Evolutionary conservation across 2,329 filamentous ascomycete species (phyloP), one percentile per base, ranked within the genome.

Genomic region (Aspergillus sp.): DNA sequence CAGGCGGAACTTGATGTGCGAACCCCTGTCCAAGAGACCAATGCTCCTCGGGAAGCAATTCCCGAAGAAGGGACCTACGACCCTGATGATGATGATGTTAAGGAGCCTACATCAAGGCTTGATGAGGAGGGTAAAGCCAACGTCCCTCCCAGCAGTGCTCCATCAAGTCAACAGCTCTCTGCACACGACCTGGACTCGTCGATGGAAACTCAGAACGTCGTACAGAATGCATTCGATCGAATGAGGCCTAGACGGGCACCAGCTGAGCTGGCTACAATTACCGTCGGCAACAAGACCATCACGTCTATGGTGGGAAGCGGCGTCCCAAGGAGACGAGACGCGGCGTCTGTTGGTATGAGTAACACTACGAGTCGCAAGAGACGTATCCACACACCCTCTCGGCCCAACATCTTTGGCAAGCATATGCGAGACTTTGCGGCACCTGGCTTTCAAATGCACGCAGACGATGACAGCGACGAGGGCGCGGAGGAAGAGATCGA

Each of bases 261-360:
- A 1, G 73, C 79, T 24, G 85, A 89, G 61, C 74, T 86, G 47
- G 88, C 88, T 17, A 89, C 87, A 2, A 88, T 93, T 45, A 91
- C 87, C 0, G 83, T 93, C 49, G 89, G 88, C 1, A 79, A 85
- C 55, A 80, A 79, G 43, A 89, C 85, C 0, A 79, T 84, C 4
- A 86, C 82, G 0, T 85, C 84, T 17, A 79, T 84, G 30, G 79
- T 90, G 58, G 86, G 87, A 1, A 81, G 77, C 46, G 76, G 80
- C 46, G 64, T 76, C 3, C 64, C 69, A 22, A 66, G 59, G 22
- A 75, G 70, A 55, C 63, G 67, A 50, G 63, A 66, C 26, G 64
- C 66, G 1, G 66, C 66, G 26, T 58, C 63, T 42, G 52, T 60
- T 20, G 58, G 57, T 22, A 54, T 61, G n/a, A 45, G 38, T 3